These are phyloP conservation scores for Talaromyces sp. DNA, from an alignment of 2,329 filamentous ascomycete species.

Conservation along the genomic window DNA sequence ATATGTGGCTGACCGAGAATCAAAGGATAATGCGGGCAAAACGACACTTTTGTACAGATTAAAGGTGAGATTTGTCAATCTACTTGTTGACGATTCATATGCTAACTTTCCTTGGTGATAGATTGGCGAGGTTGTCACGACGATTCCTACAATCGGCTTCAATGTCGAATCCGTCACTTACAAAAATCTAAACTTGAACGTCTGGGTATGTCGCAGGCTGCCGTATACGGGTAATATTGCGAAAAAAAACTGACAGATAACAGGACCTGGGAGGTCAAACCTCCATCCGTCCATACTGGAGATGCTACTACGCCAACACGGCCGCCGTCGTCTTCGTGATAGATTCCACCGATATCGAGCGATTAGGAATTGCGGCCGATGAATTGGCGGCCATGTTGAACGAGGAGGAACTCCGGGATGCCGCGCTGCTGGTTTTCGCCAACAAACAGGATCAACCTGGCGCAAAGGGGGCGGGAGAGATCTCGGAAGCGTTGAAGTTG, in stretches of 20 bases:
- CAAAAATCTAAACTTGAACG: constrained; percentile 97
- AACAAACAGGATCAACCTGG: constrained; percentile 99
- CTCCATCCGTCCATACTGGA: constrained; percentile 97
- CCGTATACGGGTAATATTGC: background rate
- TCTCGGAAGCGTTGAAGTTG: constrained; percentile 84
- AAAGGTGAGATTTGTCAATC: constrained; percentile 57
- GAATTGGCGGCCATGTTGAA: constrained; percentile 93
- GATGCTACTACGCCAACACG: constrained; percentile 98
- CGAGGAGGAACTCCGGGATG: constrained; percentile 92
- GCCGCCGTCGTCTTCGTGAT: constrained; percentile 98
- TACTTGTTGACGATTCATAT: background rate
- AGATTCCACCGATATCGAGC: constrained; percentile 95
- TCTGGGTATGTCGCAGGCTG: constrained; percentile 65
- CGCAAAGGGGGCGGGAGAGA: constrained; percentile 92
- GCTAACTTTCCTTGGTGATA: constrained; percentile 35
- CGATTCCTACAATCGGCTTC: constrained; percentile 98
- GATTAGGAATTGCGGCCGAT: constrained; percentile 84
- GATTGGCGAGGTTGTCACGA: constrained; percentile 98
- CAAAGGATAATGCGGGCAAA: constrained; percentile 94
- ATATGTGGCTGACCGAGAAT: constrained; percentile 17
- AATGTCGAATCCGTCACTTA: constrained; percentile 99
- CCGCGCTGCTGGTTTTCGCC: constrained; percentile 87
- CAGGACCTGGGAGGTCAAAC: constrained; percentile 94
- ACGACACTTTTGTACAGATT: constrained; percentile 93
- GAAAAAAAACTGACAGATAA: background rate